Conservation (phyloP, 345 rosid species). For the Sisymbrium irio region DNA sequence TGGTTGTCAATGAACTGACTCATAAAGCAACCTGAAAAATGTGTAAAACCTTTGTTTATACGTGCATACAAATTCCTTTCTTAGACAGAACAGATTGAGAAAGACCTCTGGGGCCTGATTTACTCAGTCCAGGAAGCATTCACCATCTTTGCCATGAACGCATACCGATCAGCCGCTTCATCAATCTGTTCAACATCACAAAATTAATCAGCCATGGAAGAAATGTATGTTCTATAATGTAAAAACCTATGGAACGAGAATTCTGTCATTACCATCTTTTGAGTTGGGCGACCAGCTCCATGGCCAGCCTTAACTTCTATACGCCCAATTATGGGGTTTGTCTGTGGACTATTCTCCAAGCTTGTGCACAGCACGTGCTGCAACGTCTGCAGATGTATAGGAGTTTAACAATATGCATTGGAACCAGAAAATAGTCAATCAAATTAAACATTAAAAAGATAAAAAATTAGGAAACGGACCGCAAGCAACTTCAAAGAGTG, state of each 20-base stretch:
- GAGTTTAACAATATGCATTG: not conserved
- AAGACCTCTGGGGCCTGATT: not conserved
- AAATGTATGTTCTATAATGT: not conserved
- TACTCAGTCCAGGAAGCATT: conserved; percentile 71
- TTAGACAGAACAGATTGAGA: not conserved
- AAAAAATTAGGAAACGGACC: conserved; percentile 41
- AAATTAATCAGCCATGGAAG: not conserved
- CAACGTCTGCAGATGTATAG: conserved; percentile 57
- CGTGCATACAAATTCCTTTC: not conserved
- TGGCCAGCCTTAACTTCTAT: conserved; percentile 93
- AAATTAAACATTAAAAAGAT: not conserved
- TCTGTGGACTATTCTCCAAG: conserved; percentile 79
- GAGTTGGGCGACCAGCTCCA: conserved; percentile 89
- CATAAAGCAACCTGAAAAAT: not conserved
- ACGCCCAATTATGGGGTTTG: conserved; percentile 79
- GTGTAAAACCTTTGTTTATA: not conserved
- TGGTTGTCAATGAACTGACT: not conserved
- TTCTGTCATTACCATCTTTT: conserved; percentile 55
- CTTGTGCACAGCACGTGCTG: conserved; percentile 73
- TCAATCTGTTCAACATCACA: conserved; percentile 55
- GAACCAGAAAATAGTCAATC: not conserved
- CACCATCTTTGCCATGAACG: conserved; percentile 81
- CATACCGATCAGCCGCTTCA: conserved; percentile 77
- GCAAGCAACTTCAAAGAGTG: conserved; percentile 88
- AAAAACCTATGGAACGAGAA: not conserved